Base-by-base conservation (phyloP, 2,329 filamentous ascomycete genomes). In the Verticillium albo-atrum region DNA sequence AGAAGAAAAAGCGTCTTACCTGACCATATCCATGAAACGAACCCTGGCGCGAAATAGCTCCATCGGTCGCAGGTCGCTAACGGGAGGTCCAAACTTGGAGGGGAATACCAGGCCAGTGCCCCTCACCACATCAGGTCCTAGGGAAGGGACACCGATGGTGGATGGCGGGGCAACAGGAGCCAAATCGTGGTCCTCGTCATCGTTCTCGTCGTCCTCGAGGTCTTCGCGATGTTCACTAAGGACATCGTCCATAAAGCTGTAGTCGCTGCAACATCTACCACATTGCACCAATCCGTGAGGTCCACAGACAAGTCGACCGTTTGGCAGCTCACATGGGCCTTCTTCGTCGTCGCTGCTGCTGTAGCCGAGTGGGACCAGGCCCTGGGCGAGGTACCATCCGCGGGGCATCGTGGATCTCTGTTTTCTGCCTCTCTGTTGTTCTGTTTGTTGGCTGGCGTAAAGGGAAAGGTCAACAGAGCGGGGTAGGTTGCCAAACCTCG, bases 291-390 rank as follows among this genome's bases (percentile, higher is more conserved):
- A 58, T 25, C 70, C 66, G 59, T 76, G 74, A 0, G 66, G 63
- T 25, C 70, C 65, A 55, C 75, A 76, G 57, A 74, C 70, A 28
- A 77, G 58, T n/a, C 67, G 67, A 27, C 74, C 74, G 57, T 74
- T 53, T 1, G 72, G 67, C 15, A 76, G 66, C 58, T 72, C 66
- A 58, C 67, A 68, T 5, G 70, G 70, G n/a, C 68, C 72, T 50
- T 70, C 68, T 2, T 72, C 70, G 53, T 75, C 71, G 59, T 74
- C 71, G 59, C 68, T 71, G 54, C 60, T 61, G 37, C 54, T 56
- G 27, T 56, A 57, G n/a, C 56, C 60, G 26, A 61, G 54, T 35
- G 60, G 60, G 27, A 61, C 28, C 20, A 61, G 47, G 3, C 60
- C 60, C 47, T 61, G 60, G 53, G 56, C 60, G 25, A 61, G 60